Percentiles rank a stretch among this genome's conserved stretches.
These are phyloP conservation scores for Penicillium concentricum DNA, from an alignment of 2,329 filamentous ascomycete genomes.

Conservation along the genomic window DNA sequence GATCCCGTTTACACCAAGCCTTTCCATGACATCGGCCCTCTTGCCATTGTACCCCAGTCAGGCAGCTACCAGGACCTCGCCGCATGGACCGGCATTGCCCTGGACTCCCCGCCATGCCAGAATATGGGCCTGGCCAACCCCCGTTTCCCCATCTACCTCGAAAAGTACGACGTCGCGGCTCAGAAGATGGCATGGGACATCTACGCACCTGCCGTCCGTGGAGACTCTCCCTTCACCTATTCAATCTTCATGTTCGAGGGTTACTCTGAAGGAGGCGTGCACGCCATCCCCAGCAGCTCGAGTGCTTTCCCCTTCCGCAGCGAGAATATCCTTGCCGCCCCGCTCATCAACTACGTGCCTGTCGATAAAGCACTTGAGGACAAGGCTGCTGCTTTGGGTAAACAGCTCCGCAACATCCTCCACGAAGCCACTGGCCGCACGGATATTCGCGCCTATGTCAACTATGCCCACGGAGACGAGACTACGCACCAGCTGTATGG, in stretches of 20 bases:
- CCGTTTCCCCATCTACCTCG: conserved; percentile 48
- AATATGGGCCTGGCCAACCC: conserved; percentile 44
- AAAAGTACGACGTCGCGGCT: conserved; percentile 40
- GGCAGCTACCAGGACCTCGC: conserved; percentile 50
- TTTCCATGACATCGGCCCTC: conserved; percentile 45
- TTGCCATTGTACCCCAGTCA: conserved; percentile 30
- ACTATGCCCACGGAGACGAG: conserved; percentile 34
- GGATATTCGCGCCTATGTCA: conserved; percentile 31
- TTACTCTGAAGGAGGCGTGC: conserved; percentile 51
- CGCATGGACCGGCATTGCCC: conserved; percentile 44
- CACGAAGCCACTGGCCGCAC: conserved; percentile 18
- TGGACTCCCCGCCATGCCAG: conserved; percentile 42
- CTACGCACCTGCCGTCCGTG: conserved; percentile 35
- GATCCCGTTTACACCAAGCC: conserved; percentile 44
- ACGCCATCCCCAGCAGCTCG: conserved; percentile 34
- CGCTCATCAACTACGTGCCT: conserved; percentile 33
- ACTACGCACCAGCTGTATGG: conserved; percentile 30
- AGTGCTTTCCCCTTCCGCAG: conserved; percentile 50
- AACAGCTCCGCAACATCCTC: conserved; percentile 31
- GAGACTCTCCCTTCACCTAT: conserved; percentile 34
- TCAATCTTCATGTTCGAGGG: conserved; percentile 58
- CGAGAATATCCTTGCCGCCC: conserved; percentile 44
- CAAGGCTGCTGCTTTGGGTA: conserved; percentile 28
- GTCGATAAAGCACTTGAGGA: conserved; percentile 22
- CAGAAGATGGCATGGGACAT: conserved; percentile 40